phyloP scores from a whole-genome alignment of 2,329 filamentous ascomycete species.

The Penicillium sp. region DNA sequence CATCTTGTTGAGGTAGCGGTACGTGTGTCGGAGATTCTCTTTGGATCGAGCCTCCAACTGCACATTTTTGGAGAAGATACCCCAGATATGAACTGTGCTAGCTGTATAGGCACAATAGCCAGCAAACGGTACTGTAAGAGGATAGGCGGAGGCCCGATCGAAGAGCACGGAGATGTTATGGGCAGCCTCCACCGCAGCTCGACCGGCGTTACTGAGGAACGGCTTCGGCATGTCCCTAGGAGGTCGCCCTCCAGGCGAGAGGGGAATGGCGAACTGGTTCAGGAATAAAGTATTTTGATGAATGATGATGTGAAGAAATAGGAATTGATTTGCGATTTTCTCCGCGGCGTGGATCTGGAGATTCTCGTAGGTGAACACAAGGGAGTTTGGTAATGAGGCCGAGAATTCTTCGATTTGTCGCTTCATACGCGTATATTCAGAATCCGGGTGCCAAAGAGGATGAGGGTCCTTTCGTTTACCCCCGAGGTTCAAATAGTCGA shows the following conservation, averaged over 20 bases:
- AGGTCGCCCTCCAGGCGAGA: constrained; percentile 61
- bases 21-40: constrained; percentile 79
- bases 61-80: constrained; percentile 81
- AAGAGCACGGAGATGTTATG: constrained; percentile 83
- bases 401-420: constrained; percentile 70
- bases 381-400: constrained; percentile 63
- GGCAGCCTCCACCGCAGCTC: constrained; percentile 76
- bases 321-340: constrained; percentile 82
- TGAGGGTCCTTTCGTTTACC: constrained; percentile 74
- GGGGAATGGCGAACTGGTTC: constrained; percentile 78
- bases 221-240: constrained; percentile 70
- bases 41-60: constrained; percentile 74
- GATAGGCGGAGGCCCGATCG: constrained; percentile 73
- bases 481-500: constrained; percentile 86
- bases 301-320: constrained; percentile 86
- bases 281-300: constrained; percentile 90
- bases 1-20: constrained; percentile 89
- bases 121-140: constrained; percentile 84
- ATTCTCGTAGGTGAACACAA: constrained; percentile 79
- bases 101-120: constrained; percentile 94
- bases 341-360: constrained; percentile 80
- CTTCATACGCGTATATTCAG: constrained; percentile 69
- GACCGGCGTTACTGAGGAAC: constrained; percentile 73
- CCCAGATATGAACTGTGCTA: constrained; percentile 90
- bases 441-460: constrained; percentile 80